A percentile compares a stretch with the other conserved stretches of the same genome.
phyloP scores from a whole-genome alignment of 2,329 filamentous ascomycete genomes.

The Cladophialophora immunda region DNA sequence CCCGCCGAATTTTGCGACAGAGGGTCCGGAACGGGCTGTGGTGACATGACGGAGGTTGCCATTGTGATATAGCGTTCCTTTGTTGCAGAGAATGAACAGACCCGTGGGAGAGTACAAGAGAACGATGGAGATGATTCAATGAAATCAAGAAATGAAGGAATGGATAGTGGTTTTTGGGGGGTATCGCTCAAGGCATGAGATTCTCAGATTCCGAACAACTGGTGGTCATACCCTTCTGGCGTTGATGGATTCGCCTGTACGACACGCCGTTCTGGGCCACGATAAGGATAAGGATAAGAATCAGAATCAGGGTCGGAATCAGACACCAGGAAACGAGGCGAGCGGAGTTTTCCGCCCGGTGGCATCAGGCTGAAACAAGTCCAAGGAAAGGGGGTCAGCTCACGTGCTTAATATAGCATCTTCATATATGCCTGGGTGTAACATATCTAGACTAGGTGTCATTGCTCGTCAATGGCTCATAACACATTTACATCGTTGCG shows the following conservation, averaged over 20 bases:
- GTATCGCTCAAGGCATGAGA: too few relatives aligned
- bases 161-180: too few relatives aligned
- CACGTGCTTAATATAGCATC: neutral
- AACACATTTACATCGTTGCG: slow-evolving; percentile 34
- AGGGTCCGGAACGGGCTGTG: slow-evolving; percentile 24
- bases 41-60: slow-evolving; percentile 30
- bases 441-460: neutral
- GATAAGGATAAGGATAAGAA: neutral
- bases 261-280: too few relatives aligned
- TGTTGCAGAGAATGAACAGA: neutral
- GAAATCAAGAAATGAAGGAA: neutral
- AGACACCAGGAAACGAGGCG: neutral
- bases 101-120: too few relatives aligned
- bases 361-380: neutral
- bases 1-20: slow-evolving; percentile 13
- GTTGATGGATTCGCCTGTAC: neutral
- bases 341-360: neutral
- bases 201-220: too few relatives aligned
- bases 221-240: too few relatives aligned
- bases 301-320: neutral
- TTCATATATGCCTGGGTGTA: neutral
- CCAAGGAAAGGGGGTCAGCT: neutral
- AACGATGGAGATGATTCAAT: neutral
- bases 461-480: slow-evolving; percentile 30
- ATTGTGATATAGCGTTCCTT: slow-evolving; percentile 7